Base-by-base conservation (phyloP, 2,329 filamentous ascomycete species). In the Trichoderma asperellum region DNA sequence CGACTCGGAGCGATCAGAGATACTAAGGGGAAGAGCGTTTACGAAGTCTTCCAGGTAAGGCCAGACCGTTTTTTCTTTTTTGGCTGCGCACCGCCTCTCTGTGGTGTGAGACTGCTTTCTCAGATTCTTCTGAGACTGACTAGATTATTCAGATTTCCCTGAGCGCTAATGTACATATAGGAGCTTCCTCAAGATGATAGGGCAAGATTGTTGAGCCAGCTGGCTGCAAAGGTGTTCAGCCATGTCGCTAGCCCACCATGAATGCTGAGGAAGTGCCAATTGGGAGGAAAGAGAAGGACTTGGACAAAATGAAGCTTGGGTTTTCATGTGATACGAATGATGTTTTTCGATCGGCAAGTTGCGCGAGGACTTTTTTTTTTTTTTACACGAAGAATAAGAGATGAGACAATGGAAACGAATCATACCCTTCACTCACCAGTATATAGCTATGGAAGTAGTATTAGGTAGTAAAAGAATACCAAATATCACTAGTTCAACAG, bases 1-100 rank as follows among this genome's bases (percentile, higher is more conserved):
- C 83, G 94, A 63, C 81, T 98, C n/a, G 96, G 96, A 0, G 92
- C 93, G 7, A 88, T 99, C 24, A 86, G 96, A 68, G 96, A 99
- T 81, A 89, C 92, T 37, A 94, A 90, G 81, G 94, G 94, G 27
- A 98, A 97, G 89, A 97, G 93, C 77, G 96, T 99, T 6, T 98
- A 96, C 80, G 85, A 89, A 34, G 96, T 97, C 18, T 98, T 95
- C 79, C 89, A 87, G 82, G 84, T 84, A 75, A 80, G 63, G 79
- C 47, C 40, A 37, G 16, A n/a, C 2, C 18, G 18, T 43, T 18
- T 40, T 18, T 5, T 40, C 37, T 37, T 5, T 16, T 40, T 18
- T n/a, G 40, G 40, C 18, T 7, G 40, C 40, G 18, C 40, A 24
- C 7, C 18, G 40, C 40, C 18, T 43, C 5, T 40, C 40, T 43